A percentile compares a stretch with the other conserved stretches of the same genome.
Conservation (phyloP, 1,284 basidiomycete genomes). For the Coniferiporia weirii region DNA sequence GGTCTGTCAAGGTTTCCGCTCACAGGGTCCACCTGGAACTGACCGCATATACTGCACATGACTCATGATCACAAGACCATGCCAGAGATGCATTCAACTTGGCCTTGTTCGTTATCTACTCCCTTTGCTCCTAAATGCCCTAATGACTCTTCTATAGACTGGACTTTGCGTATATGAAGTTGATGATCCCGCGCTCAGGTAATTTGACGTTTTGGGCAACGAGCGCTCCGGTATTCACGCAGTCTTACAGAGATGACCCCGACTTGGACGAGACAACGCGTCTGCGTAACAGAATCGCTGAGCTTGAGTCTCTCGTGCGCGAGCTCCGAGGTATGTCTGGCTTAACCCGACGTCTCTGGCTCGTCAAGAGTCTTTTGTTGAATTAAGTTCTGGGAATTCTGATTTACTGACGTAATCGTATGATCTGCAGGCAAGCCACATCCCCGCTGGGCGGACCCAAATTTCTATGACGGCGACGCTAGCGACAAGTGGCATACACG, state of each 20-base stretch:
- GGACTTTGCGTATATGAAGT: constrained; percentile 91
- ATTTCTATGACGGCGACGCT: constrained; percentile 70
- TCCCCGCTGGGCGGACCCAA: constrained; percentile 74
- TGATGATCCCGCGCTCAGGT: constrained; percentile 81
- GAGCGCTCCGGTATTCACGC: constrained; percentile 5
- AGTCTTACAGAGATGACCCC: constrained; percentile 65
- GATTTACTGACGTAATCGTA: neutral
- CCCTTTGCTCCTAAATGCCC: constrained; percentile 18
- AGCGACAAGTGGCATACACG: constrained; percentile 82
- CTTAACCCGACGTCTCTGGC: neutral
- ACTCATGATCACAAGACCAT: constrained; percentile 45
- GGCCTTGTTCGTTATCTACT: constrained; percentile 49
- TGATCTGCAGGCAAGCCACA: constrained; percentile 66
- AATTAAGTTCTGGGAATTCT: neutral
- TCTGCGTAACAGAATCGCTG: constrained; percentile 78
- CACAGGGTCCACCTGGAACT: neutral
- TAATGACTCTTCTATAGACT: constrained; percentile 44
- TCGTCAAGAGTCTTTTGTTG: no score
- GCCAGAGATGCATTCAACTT: constrained; percentile 80
- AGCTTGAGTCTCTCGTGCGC: constrained; percentile 83
- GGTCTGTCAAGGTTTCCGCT: constrained; percentile 7
- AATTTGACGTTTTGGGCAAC: constrained; percentile 24
- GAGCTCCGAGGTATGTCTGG: constrained; percentile 62
- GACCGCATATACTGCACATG: constrained; percentile 15
- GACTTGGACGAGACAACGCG: constrained; percentile 78